These are phyloP conservation scores for Sindora glabra DNA, from an alignment of 306 rosid species.

Conservation along the genomic window DNA sequence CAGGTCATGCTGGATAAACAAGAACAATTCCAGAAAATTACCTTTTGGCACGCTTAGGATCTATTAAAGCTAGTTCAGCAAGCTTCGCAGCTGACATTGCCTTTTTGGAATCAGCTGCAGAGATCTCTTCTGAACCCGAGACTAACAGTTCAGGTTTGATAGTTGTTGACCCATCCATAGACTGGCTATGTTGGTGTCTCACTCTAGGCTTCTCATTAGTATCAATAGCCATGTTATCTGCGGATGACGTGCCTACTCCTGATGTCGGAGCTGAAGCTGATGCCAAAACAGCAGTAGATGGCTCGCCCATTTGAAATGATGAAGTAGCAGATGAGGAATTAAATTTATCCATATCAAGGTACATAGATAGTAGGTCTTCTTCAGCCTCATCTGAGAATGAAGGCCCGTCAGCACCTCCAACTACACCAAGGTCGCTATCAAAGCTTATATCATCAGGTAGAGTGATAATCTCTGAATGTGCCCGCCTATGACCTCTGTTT, in stretches of 20 bases:
- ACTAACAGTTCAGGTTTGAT: constrained; percentile 77
- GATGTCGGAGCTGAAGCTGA: constrained; percentile 1
- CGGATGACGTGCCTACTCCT: constrained; percentile 31
- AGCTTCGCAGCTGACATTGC: constrained; percentile 87
- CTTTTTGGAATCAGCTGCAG: constrained; percentile 68
- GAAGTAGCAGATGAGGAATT: constrained; percentile 78
- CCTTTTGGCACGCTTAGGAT: constrained; percentile 98
- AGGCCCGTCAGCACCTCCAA: constrained; percentile 85
- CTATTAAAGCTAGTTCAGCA: constrained; percentile 82
- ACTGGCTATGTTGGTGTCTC: constrained; percentile 95
- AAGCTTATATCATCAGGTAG: constrained; percentile 93
- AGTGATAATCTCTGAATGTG: constrained; percentile 85
- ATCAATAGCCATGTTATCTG: constrained; percentile 33
- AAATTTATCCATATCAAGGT: constrained; percentile 94
- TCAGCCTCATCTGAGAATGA: constrained; percentile 88
- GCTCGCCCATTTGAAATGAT: constrained; percentile 55
- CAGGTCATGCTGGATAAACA: no score
- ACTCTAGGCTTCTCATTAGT: constrained; percentile 67
- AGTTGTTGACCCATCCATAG: constrained; percentile 89
- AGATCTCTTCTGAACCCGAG: constrained; percentile 62
- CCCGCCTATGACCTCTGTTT: constrained; percentile 86
- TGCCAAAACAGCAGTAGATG: constrained; percentile 32
- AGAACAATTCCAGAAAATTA: no score
- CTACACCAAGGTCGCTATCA: constrained; percentile 89
- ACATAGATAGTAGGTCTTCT: constrained; percentile 84